These are phyloP conservation scores for Trypanosoma vivax DNA, from an alignment of 208 protist genomes.

Conservation along the genomic window DNA sequence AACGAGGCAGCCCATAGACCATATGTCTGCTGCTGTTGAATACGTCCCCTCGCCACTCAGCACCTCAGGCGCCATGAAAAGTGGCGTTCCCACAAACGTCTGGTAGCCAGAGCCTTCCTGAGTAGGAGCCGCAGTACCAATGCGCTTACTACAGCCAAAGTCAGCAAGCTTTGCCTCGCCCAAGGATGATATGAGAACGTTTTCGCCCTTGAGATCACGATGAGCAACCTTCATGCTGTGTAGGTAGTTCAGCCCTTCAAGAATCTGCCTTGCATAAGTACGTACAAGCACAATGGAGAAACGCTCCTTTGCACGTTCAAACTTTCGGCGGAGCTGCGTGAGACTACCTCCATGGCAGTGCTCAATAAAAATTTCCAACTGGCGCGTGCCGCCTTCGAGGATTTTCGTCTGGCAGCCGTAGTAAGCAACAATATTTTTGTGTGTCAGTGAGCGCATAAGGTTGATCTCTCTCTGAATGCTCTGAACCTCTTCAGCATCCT, in stretches of 20 bases:
- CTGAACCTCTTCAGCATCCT: slow-evolving; percentile 49
- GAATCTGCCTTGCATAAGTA: slow-evolving; percentile 85
- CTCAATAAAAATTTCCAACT: slow-evolving; percentile 89
- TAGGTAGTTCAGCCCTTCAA: slow-evolving; percentile 82
- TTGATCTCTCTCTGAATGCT: slow-evolving; percentile 75
- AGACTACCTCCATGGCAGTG: slow-evolving; percentile 81
- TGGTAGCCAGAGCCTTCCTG: slow-evolving; percentile 33
- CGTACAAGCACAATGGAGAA: slow-evolving; percentile 71
- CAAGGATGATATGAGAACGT: slow-evolving; percentile 81
- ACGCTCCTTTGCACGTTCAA: slow-evolving; percentile 55
- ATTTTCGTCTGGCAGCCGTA: slow-evolving; percentile 79
- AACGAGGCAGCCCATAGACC: slow-evolving; percentile 83
- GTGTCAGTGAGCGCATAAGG: slow-evolving; percentile 75
- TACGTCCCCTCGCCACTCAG: slow-evolving; percentile 59
- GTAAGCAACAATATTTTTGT: slow-evolving; percentile 86
- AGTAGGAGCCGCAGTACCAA: slow-evolving; percentile 31
- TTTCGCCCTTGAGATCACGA: slow-evolving; percentile 89
- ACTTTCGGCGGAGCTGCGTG: slow-evolving; percentile 48
- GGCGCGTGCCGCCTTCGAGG: slow-evolving; percentile 26
- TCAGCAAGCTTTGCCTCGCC: slow-evolving; percentile 92
- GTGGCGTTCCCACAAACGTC: slow-evolving; percentile 75
- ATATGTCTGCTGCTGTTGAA: slow-evolving; percentile 72
- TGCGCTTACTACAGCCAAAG: slow-evolving; percentile 91
- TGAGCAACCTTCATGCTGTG: slow-evolving; percentile 76
- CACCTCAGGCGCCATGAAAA: slow-evolving; percentile 90